Conservation (phyloP, 2,329 filamentous ascomycete species). For the Zalaria obscura region DNA sequence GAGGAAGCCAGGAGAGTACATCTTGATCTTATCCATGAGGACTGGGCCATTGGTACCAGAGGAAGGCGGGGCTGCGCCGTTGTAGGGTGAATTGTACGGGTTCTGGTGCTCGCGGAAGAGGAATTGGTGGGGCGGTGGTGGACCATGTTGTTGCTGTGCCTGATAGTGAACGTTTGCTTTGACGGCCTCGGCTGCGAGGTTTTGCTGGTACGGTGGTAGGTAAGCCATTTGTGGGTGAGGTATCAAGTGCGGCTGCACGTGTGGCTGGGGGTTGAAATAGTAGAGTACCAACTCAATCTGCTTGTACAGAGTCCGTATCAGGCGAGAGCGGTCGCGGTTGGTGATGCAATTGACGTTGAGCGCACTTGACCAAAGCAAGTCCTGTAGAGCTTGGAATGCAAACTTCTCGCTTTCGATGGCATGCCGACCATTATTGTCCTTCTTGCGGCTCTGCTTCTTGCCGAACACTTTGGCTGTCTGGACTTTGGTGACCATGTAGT, state of each 20-base stretch:
- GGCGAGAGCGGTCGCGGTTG: conserved; percentile 1
- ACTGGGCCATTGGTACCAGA: not conserved
- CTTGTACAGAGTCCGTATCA: conserved; percentile 5
- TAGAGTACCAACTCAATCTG: conserved; percentile 1
- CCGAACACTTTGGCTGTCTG: not conserved
- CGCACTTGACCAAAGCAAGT: conserved; percentile 2
- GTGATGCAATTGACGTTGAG: conserved; percentile 6
- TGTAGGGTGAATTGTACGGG: not conserved
- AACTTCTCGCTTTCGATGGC: conserved; percentile 1
- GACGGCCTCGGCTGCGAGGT: conserved; percentile 6
- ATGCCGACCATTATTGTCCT: not conserved
- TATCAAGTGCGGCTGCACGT: not conserved
- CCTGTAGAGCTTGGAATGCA: conserved; percentile 2
- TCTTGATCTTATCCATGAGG: conserved; percentile 9
- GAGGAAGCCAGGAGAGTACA: conserved; percentile 10
- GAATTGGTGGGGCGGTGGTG: conserved; percentile 1
- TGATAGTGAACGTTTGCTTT: conserved; percentile 1
- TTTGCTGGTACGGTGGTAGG: conserved; percentile 3
- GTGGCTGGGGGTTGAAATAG: not conserved
- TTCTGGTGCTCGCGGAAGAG: conserved; percentile 1
- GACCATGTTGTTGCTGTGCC: not conserved
- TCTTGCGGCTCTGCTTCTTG: not conserved
- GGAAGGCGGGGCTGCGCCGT: not conserved
- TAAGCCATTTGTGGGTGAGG: not conserved
- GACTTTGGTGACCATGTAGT: conserved; percentile 2